These are phyloP conservation scores for Saksenaea oblongispora DNA, from an alignment of 371 early-diverging fungal species.

Conservation along the genomic window DNA sequence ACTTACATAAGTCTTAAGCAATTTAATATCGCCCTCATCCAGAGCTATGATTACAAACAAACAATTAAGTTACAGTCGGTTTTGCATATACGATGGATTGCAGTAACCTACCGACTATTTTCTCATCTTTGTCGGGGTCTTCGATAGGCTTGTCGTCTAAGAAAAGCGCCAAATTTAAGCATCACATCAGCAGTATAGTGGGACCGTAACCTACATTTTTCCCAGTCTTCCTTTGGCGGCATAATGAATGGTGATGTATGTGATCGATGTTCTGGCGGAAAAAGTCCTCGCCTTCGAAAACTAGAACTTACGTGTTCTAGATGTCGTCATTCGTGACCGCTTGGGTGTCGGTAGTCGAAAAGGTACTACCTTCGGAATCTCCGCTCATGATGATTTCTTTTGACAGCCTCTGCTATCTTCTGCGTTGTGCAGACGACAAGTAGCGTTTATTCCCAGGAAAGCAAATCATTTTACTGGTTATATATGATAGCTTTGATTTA, in stretches of 20 bases:
- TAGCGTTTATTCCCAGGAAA: too few relatives aligned
- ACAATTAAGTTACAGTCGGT: constrained; percentile 8
- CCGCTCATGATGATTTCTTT: too few relatives aligned
- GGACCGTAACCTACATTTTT: constrained; percentile 77
- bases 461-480: too few relatives aligned
- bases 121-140: constrained; percentile 77
- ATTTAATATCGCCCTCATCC: constrained; percentile 96
- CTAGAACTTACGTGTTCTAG: not conserved
- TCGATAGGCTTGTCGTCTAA: constrained; percentile 82
- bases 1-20: constrained; percentile 89
- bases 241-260: constrained; percentile 11
- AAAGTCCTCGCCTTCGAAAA: not conserved
- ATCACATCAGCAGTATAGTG: not conserved
- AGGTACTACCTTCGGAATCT: too few relatives aligned
- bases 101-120: constrained; percentile 79
- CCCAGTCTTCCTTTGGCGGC: constrained; percentile 88
- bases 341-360: too few relatives aligned
- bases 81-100: not conserved
- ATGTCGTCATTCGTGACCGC: too few relatives aligned
- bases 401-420: too few relatives aligned
- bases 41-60: constrained; percentile 60
- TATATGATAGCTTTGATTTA: too few relatives aligned
- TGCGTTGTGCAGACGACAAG: too few relatives aligned
- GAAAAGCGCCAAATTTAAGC: not conserved
- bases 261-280: not conserved